Percentiles rank a stretch among this genome's conserved stretches.
These are phyloP conservation scores for Urtica urens DNA, from an alignment of 306 rosid species.

Conservation along the genomic window DNA sequence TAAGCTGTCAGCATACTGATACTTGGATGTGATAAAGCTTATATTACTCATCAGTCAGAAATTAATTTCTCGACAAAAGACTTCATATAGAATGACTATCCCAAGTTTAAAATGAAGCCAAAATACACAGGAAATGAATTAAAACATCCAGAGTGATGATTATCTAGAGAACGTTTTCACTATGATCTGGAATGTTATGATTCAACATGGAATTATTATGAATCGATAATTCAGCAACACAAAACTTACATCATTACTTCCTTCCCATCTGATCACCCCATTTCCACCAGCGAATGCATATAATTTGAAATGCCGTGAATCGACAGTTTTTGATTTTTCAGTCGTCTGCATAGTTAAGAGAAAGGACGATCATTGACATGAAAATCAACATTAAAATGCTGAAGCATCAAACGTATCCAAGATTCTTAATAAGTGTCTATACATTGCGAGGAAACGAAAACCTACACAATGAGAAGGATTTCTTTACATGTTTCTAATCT, in stretches of 20 bases:
- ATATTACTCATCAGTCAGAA: background rate
- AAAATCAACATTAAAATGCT: background rate
- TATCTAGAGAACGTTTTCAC: too few species aligned
- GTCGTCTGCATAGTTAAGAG: conserved; percentile 37
- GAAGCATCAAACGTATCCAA: background rate
- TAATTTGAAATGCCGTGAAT: conserved; percentile 83
- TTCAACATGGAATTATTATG: too few species aligned
- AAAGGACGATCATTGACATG: conserved; percentile 15
- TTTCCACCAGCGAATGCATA: conserved; percentile 91
- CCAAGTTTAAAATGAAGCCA: too few species aligned
- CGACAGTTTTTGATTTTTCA: conserved; percentile 61
- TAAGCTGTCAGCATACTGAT: background rate
- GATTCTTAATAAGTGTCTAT: background rate
- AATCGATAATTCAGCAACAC: background rate
- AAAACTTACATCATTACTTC: conserved; percentile 61
- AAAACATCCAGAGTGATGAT: too few species aligned
- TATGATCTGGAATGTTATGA: too few species aligned
- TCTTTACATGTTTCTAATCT: too few species aligned
- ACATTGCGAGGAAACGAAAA: background rate
- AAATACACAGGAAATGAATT: too few species aligned
- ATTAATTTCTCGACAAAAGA: background rate
- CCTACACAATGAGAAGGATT: background rate
- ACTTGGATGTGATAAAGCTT: background rate
- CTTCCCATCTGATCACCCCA: conserved; percentile 64
- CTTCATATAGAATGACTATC: too few species aligned